phyloP scores from a whole-genome alignment of 305 asterid genomes.

The Fraxinus sp. region DNA sequence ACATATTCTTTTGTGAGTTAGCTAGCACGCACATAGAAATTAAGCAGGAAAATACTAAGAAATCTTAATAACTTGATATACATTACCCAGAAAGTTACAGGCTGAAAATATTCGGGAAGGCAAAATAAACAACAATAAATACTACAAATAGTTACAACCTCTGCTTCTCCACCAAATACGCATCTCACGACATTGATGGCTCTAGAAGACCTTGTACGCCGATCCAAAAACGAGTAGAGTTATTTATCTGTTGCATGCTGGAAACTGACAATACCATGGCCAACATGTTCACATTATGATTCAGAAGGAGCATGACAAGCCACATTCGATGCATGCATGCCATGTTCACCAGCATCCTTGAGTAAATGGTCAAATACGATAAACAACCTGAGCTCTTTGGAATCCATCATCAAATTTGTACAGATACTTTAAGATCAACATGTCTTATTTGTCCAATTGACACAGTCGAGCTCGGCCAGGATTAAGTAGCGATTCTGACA shows the following conservation, averaged over 20 bases:
- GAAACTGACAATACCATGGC: constrained; percentile 10
- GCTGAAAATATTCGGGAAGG: neutral
- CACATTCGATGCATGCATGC: neutral
- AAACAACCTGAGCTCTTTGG: constrained; percentile 14
- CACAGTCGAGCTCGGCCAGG: constrained; percentile 87
- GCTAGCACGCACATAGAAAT: neutral
- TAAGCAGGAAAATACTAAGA: neutral
- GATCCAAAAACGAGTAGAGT: constrained; percentile 1
- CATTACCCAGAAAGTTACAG: neutral
- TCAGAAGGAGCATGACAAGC: constrained; percentile 13
- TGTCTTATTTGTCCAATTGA: constrained; percentile 37
- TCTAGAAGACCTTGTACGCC: constrained; percentile 10
- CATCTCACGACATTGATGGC: constrained; percentile 3
- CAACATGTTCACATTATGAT: constrained; percentile 6
- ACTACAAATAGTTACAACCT: neutral
- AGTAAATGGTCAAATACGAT: constrained; percentile 16
- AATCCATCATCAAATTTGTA: constrained; percentile 17
- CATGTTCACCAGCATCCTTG: neutral
- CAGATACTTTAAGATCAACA: neutral
- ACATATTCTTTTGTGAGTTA: neutral
- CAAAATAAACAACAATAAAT: neutral
- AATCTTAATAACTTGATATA: neutral
- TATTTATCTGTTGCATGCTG: neutral
- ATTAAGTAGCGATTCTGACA: constrained; percentile 88
- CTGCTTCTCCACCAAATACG: constrained; percentile 12